phyloP scores from a whole-genome alignment of 2,329 filamentous ascomycete species.

The Paecilomyces sp. region DNA sequence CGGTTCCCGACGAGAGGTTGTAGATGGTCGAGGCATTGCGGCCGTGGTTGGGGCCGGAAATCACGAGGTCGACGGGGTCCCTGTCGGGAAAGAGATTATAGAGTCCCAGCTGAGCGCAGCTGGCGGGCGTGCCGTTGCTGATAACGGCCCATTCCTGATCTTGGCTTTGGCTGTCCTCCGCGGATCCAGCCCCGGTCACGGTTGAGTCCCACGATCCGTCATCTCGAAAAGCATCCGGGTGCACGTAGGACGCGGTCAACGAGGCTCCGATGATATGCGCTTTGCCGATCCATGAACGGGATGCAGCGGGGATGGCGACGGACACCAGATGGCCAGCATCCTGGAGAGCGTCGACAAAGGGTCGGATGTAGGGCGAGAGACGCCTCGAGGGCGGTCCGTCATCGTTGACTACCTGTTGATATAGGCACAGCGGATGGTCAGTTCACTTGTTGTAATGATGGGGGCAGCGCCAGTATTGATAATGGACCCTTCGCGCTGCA shows the following conservation, averaged over 20 bases:
- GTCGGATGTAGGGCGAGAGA: slow-evolving; percentile 68
- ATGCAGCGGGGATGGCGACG: slow-evolving; percentile 77
- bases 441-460: neutral
- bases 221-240: slow-evolving; percentile 47
- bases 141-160: slow-evolving; percentile 65
- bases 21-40: slow-evolving; percentile 73
- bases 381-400: slow-evolving; percentile 67
- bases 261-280: slow-evolving; percentile 86
- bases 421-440: neutral
- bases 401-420: slow-evolving; percentile 51
- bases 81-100: slow-evolving; percentile 66
- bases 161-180: slow-evolving; percentile 11
- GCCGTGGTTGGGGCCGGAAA: slow-evolving; percentile 72
- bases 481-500: neutral
- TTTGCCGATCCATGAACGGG: slow-evolving; percentile 94
- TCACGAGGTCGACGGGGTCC: slow-evolving; percentile 63
- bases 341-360: slow-evolving; percentile 61
- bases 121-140: slow-evolving; percentile 68
- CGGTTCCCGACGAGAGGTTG: slow-evolving; percentile 64
- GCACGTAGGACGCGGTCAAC: slow-evolving; percentile 73
- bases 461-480: neutral
- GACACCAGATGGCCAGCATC: slow-evolving; percentile 71
- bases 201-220: slow-evolving; percentile 46
- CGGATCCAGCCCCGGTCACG: slow-evolving; percentile 13
- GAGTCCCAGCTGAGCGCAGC: slow-evolving; percentile 68